Percentiles rank a stretch among this genome's conserved stretches.
These are phyloP conservation scores for Porphyrellus cyaneotinctus DNA, from an alignment of 768 basidiomycete genomes.

Conservation along the genomic window DNA sequence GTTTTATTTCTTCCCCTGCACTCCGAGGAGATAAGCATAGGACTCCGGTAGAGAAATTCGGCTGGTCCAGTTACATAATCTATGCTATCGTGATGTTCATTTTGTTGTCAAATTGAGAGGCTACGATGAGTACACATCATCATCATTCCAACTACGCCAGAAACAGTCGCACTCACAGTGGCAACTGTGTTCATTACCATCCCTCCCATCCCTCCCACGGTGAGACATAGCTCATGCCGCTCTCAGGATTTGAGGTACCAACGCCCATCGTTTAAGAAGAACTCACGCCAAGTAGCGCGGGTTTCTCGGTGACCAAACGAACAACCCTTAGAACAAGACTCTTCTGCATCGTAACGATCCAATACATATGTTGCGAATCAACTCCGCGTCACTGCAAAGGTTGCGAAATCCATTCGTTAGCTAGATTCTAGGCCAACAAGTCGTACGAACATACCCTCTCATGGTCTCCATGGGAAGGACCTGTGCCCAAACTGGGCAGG, in stretches of 20 bases:
- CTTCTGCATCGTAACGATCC: constrained; percentile 66
- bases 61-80: no score
- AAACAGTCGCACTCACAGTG: no score
- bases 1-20: no score
- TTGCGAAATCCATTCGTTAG: constrained; percentile 32
- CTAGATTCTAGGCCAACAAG: neutral
- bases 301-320: constrained; percentile 83
- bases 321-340: constrained; percentile 66
- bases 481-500: constrained; percentile 78
- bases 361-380: constrained; percentile 75
- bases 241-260: constrained; percentile 42
- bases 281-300: constrained; percentile 73
- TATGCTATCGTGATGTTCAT: no score
- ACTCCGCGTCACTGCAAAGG: constrained; percentile 73
- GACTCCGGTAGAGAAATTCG: no score
- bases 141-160: no score
- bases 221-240: constrained; percentile 44
- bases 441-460: constrained; percentile 48
- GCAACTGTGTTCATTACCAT: no score
- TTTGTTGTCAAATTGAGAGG: no score
- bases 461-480: constrained; percentile 91
- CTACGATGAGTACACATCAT: no score
- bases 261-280: constrained; percentile 81
- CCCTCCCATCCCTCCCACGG: constrained; percentile 56
- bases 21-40: no score